Evolutionary conservation across 805 yeast genomes (phyloP).

Genomic region (Komagataella pseudopastoris): DNA sequence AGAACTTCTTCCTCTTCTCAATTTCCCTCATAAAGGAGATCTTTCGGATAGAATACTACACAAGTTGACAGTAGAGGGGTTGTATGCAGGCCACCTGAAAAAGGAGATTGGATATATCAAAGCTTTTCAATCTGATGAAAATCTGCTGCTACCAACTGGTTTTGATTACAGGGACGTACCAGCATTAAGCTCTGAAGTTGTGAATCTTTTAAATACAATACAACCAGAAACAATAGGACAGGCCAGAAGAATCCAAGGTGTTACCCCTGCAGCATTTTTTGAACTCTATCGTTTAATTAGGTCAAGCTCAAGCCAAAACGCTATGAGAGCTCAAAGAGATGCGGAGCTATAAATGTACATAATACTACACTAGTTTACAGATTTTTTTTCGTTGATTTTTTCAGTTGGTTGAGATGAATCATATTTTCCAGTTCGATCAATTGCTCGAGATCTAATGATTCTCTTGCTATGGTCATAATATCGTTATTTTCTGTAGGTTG

Average conservation of each 20-base stretch:
- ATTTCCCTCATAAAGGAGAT: conserved; percentile 4
- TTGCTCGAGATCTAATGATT: conserved; percentile 12
- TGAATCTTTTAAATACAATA: conserved; percentile 50
- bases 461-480: conserved; percentile 5
- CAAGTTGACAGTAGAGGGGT: conserved; percentile 66
- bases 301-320: not conserved
- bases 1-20: conserved; percentile 22
- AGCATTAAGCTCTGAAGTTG: conserved; percentile 67
- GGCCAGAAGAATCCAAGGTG: conserved; percentile 88
- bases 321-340: not conserved
- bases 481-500: not conserved
- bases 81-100: conserved; percentile 66
- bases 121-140: conserved; percentile 80
- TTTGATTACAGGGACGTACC: conserved; percentile 46
- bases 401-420: conserved; percentile 10
- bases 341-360: conserved; percentile 3
- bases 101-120: conserved; percentile 59
- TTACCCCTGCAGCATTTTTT: conserved; percentile 86
- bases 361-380: not conserved
- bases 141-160: conserved; percentile 51
- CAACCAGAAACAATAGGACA: conserved; percentile 90
- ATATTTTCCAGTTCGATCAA: conserved; percentile 13
- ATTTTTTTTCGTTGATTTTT: conserved; percentile 4
- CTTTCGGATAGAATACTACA: conserved; percentile 32
- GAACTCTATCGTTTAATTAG: conserved; percentile 52